phyloP scores from a whole-genome alignment of 164 flowering plant genomes.

The Berberis thunbergii region DNA sequence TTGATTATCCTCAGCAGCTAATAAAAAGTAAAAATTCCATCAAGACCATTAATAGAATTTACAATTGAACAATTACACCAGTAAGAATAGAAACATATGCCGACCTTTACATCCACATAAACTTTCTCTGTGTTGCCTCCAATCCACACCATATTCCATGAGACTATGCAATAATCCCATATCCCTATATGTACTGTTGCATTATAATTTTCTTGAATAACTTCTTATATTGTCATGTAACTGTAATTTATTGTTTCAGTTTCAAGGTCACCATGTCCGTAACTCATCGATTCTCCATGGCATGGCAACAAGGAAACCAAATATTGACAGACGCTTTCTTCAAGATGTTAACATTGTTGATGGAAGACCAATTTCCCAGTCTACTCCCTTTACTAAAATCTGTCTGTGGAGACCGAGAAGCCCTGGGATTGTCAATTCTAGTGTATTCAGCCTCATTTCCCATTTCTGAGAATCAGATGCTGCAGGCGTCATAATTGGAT shows the following conservation, averaged over 20 bases:
- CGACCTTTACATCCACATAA: not conserved
- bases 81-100: not conserved
- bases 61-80: not conserved
- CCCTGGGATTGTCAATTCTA: not conserved
- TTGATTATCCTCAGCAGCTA: not conserved
- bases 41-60: no score
- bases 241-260: not conserved
- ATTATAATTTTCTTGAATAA: not conserved
- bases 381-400: conserved; percentile 67
- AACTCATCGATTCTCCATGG: no score
- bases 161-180: not conserved
- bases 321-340: conserved; percentile 56
- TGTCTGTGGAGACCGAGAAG: conserved; percentile 36
- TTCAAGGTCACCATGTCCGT: conserved; percentile 18
- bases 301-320: conserved; percentile 19
- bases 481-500: not conserved
- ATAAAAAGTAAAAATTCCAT: not conserved
- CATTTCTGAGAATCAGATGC: not conserved
- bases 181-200: not conserved
- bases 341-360: conserved; percentile 66
- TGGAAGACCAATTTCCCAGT: conserved; percentile 62
- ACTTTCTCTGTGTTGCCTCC: not conserved
- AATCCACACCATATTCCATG: not conserved
- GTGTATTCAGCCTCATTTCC: not conserved
- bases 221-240: not conserved